These are phyloP conservation scores for Vachellia pachyceras DNA, from an alignment of 306 rosid species.

Conservation along the genomic window DNA sequence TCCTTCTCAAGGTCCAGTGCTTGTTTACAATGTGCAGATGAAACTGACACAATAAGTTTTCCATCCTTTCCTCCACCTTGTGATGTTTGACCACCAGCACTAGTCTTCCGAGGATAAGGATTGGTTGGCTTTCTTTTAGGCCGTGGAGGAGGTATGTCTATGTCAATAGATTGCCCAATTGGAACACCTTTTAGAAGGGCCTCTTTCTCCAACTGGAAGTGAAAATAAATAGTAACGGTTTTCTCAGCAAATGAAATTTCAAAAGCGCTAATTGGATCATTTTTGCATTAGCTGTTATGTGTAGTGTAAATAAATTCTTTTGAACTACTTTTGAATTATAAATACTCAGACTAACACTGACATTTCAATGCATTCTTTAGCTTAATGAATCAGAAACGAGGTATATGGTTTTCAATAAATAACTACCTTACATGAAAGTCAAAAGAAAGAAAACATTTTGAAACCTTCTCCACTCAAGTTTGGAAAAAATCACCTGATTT, in stretches of 20 bases:
- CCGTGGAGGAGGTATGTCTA: conserved; percentile 97
- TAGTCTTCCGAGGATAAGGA: conserved; percentile 93
- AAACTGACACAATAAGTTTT: conserved; percentile 52
- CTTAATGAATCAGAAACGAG: not conserved
- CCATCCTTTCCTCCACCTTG: conserved; percentile 71
- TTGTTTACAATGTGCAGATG: conserved; percentile 59
- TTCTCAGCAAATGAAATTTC: conserved; percentile 24
- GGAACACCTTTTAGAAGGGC: conserved; percentile 81
- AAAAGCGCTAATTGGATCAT: conserved; percentile 25
- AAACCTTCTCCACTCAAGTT: conserved; percentile 29
- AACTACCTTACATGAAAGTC: conserved; percentile 24
- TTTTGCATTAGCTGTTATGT: conserved; percentile 2
- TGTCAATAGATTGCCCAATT: conserved; percentile 71
- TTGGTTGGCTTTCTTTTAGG: conserved; percentile 92
- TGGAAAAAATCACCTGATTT: conserved; percentile 35
- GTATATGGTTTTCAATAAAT: conserved; percentile 4
- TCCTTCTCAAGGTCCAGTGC: conserved; percentile 74
- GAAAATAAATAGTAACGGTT: conserved; percentile 39
- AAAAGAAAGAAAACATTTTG: conserved; percentile 27
- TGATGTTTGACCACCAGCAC: conserved; percentile 49
- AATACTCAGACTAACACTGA: conserved; percentile 23
- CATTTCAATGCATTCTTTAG: conserved; percentile 26
- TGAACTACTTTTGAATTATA: not conserved
- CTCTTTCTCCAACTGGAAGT: conserved; percentile 89
- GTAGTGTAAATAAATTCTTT: conserved; percentile 22